Conservation (phyloP, 116 monocot species). For the Zostera marina region DNA sequence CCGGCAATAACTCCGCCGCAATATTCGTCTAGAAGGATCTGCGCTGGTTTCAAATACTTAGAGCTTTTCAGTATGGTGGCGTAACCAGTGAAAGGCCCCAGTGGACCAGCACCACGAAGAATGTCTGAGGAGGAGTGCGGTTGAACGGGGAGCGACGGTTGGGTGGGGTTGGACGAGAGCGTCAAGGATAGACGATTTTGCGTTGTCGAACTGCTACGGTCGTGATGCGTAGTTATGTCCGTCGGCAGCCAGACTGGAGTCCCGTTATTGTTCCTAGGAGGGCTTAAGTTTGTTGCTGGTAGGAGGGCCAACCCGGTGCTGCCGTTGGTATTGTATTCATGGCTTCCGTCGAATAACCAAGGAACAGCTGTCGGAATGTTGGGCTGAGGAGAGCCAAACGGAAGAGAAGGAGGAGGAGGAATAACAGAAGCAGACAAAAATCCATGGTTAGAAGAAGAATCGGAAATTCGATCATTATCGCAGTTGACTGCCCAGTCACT, state of each 20-base stretch:
- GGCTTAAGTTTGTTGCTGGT: constrained; percentile 6
- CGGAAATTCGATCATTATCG: too few species aligned
- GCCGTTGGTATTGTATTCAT: too few species aligned
- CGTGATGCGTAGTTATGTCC: not conserved
- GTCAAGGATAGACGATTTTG: constrained; percentile 30
- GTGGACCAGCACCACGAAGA: constrained; percentile 22
- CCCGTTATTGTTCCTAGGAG: not conserved
- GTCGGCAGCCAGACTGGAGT: not conserved
- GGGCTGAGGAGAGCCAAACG: constrained; percentile 1
- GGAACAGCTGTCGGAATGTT: not conserved
- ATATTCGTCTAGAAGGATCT: constrained; percentile 51
- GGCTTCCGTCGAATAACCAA: not conserved
- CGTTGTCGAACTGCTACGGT: not conserved
- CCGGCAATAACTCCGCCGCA: constrained; percentile 13
- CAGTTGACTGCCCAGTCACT: constrained; percentile 6
- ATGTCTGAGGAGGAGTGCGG: not conserved
- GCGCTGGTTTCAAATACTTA: constrained; percentile 55
- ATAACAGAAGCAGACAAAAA: not conserved
- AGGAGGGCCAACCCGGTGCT: constrained; percentile 22
- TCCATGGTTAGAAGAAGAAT: not conserved
- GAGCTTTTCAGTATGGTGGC: constrained; percentile 59
- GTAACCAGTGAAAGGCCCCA: constrained; percentile 78
- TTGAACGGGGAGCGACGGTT: constrained; percentile 3
- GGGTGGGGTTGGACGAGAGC: constrained; percentile 24
- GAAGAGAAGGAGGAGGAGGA: not conserved